Evolutionary conservation across 495 filamentous ascomycete species (phyloP).

Genomic region (Penicillium canariense): DNA sequence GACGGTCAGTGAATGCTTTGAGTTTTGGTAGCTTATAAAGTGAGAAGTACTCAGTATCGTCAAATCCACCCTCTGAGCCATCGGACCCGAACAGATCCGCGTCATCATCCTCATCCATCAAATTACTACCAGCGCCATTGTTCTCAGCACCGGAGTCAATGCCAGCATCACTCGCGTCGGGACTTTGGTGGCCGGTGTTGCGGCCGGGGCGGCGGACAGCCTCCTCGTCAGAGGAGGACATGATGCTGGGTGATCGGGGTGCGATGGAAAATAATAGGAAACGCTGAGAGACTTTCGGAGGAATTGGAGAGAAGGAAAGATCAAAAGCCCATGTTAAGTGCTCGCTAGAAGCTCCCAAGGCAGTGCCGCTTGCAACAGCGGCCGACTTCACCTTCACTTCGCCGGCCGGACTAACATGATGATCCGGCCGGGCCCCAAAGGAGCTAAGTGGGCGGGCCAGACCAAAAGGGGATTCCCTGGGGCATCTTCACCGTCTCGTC

Average conservation of each 20-base stretch:
- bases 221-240: conserved; percentile 50
- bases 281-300: background rate
- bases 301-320: conserved; percentile 1
- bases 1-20: conserved; percentile 23
- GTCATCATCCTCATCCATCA: conserved; percentile 49
- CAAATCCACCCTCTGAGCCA: conserved; percentile 41
- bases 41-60: conserved; percentile 37
- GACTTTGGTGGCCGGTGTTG: conserved; percentile 29
- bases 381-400: background rate
- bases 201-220: conserved; percentile 42
- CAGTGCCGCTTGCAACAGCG: background rate
- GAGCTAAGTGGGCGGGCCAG: conserved; percentile 8
- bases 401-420: conserved; percentile 15
- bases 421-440: conserved; percentile 12
- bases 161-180: conserved; percentile 29
- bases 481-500: conserved; percentile 20
- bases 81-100: conserved; percentile 68
- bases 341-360: background rate
- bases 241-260: conserved; percentile 7
- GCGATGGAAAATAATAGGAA: background rate
- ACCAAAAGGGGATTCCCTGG: conserved; percentile 12
- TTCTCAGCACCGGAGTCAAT: conserved; percentile 21
- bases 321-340: background rate
- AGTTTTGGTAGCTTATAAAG: conserved; percentile 16
- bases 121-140: conserved; percentile 34